Conservation (phyloP, 2,329 filamentous ascomycete species). For the Juglanconis oblonga region DNA sequence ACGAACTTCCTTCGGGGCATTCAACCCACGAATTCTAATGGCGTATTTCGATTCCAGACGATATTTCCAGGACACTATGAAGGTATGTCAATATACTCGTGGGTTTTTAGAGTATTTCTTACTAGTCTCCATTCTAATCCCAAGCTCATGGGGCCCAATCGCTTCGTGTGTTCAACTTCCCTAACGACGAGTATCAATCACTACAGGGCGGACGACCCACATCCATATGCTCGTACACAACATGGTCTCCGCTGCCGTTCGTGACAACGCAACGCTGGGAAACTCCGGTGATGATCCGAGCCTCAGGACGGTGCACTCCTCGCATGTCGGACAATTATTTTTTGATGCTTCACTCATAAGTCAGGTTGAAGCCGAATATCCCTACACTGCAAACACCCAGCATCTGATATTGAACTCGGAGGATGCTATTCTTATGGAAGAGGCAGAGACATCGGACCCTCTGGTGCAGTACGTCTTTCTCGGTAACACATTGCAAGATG, state of each 20-base stretch:
- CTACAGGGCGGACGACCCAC: not conserved
- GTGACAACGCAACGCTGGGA: not conserved
- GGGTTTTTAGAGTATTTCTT: too few species aligned
- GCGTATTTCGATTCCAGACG: constrained; percentile 34
- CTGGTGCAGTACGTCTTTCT: too few species aligned
- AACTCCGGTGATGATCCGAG: constrained; percentile 20
- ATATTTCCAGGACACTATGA: not conserved
- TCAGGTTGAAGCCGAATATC: constrained; percentile 20
- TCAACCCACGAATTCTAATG: constrained; percentile 37
- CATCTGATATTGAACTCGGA: constrained; percentile 22
- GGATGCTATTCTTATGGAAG: constrained; percentile 11
- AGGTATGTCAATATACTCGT: too few species aligned
- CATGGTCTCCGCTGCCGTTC: constrained; percentile 25
- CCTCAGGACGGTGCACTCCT: constrained; percentile 36
- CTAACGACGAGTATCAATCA: not conserved
- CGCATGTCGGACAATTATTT: constrained; percentile 28
- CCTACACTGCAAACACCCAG: constrained; percentile 26
- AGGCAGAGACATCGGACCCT: too few species aligned
- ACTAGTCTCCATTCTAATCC: too few species aligned
- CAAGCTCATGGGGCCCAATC: too few species aligned
- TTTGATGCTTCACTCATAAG: constrained; percentile 27
- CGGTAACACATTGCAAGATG: too few species aligned
- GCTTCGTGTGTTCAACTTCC: not conserved
- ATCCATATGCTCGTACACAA: constrained; percentile 33
- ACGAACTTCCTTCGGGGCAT: constrained; percentile 42